Percentiles rank a stretch among this genome's conserved stretches.
These are phyloP conservation scores for Phytophthora pini DNA, from an alignment of 352 stramenopile genomes.

Conservation along the genomic window DNA sequence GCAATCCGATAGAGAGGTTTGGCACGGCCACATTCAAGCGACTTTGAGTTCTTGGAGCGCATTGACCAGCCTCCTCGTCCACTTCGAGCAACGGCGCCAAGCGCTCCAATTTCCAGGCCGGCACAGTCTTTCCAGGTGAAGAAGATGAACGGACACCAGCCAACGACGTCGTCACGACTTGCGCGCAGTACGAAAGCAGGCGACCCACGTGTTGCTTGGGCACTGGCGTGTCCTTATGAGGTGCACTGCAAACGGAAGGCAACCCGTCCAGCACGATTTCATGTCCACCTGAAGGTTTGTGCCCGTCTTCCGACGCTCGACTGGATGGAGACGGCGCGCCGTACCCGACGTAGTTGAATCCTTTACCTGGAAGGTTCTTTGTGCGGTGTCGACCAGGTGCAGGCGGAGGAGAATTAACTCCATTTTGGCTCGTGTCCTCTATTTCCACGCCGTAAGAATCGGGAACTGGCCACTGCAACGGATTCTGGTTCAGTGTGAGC, in stretches of 20 bases:
- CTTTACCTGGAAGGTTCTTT: slow-evolving; percentile 19
- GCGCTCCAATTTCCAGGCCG: slow-evolving; percentile 38
- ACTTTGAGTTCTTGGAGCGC: background rate
- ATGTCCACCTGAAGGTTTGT: slow-evolving; percentile 6
- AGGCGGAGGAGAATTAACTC: slow-evolving; percentile 13
- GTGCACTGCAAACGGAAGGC: slow-evolving; percentile 6
- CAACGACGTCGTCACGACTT: slow-evolving; percentile 43
- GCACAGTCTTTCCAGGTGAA: slow-evolving; percentile 39
- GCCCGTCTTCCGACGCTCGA: background rate
- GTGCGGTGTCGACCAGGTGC: slow-evolving; percentile 23
- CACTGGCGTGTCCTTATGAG: slow-evolving; percentile 8
- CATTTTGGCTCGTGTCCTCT: slow-evolving; percentile 1
- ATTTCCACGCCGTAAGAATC: slow-evolving; percentile 8
- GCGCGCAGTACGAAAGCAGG: slow-evolving; percentile 53
- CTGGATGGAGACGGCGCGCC: slow-evolving; percentile 10
- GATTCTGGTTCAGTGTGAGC: slow-evolving; percentile 6
- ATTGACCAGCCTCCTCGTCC: slow-evolving; percentile 34
- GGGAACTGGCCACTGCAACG: slow-evolving; percentile 12
- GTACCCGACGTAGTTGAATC: slow-evolving; percentile 26
- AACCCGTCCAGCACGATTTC: slow-evolving; percentile 20
- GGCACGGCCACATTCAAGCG: slow-evolving; percentile 21
- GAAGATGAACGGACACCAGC: slow-evolving; percentile 15
- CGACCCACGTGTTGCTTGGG: slow-evolving; percentile 34
- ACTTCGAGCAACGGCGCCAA: slow-evolving; percentile 17
- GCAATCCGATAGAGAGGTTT: slow-evolving; percentile 34